A percentile compares a stretch with the other conserved stretches of the same genome.
phyloP scores from a whole-genome alignment of 495 filamentous ascomycete species.

The Hyaloscypha bicolor region DNA sequence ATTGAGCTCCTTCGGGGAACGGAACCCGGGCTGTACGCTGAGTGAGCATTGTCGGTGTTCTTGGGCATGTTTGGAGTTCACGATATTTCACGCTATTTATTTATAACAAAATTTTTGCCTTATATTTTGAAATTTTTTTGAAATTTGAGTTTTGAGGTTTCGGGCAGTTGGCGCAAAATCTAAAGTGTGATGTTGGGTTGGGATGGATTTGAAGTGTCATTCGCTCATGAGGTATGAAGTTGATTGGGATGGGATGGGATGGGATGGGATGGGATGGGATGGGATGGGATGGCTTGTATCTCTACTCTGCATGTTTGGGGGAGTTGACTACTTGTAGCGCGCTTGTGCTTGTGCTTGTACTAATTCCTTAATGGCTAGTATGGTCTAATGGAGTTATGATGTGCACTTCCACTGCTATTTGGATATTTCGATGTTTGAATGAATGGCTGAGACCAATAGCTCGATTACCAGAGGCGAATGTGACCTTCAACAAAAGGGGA shows the following conservation, averaged over 20 bases:
- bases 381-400: no score
- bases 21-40: neutral
- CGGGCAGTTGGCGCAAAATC: neutral
- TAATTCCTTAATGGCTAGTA: neutral
- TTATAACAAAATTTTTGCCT: no score
- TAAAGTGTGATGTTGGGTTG: neutral
- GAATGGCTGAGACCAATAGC: no score
- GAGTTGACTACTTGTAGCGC: neutral
- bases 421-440: no score
- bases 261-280: neutral
- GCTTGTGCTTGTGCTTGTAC: neutral
- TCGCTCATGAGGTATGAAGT: neutral
- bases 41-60: neutral
- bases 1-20: neutral
- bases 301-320: neutral
- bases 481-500: no score
- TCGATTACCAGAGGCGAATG: no score
- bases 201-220: neutral
- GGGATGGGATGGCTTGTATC: neutral
- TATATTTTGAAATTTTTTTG: no score
- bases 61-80: neutral
- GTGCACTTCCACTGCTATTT: no score
- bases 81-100: neutral
- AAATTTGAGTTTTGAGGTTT: neutral
- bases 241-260: neutral